Evolutionary conservation across 257 asterid genomes (phyloP).

Genomic region (Fraxinus pennsylvanica): DNA sequence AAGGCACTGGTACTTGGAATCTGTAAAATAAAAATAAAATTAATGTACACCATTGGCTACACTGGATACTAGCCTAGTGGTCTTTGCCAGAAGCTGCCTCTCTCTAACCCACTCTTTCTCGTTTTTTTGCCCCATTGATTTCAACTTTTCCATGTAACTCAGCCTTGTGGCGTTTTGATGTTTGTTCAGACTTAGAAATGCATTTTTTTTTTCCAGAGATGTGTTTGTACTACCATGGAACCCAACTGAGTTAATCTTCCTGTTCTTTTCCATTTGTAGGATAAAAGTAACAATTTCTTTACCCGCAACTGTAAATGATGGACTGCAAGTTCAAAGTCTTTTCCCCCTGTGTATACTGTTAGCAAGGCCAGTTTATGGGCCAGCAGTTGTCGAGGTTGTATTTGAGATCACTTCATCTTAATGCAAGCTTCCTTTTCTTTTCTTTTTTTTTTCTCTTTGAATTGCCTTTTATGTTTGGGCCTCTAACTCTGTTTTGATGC

Average conservation of each 20-base stretch:
- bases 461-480: slow-evolving; percentile 10
- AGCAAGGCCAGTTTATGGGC: slow-evolving; percentile 69
- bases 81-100: slow-evolving; percentile 22
- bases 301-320: slow-evolving; percentile 66
- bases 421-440: slow-evolving; percentile 25
- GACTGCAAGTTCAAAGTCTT: slow-evolving; percentile 54
- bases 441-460: slow-evolving; percentile 9
- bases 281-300: slow-evolving; percentile 78
- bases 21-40: slow-evolving; percentile 10
- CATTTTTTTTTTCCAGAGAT: slow-evolving; percentile 7
- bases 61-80: neutral
- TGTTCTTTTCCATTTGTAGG: slow-evolving; percentile 42
- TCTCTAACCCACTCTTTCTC: neutral
- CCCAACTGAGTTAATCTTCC: slow-evolving; percentile 21
- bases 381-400: slow-evolving; percentile 65
- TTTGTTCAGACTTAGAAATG: slow-evolving; percentile 19
- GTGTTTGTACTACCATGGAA: neutral
- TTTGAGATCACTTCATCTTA: slow-evolving; percentile 23
- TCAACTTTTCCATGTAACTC: neutral
- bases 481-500: slow-evolving; percentile 40
- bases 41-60: slow-evolving; percentile 5
- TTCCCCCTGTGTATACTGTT: slow-evolving; percentile 83
- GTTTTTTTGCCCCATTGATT: slow-evolving; percentile 1
- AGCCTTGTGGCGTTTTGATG: neutral
- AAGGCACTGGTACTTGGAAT: neutral